Evolutionary conservation across 2,329 filamentous ascomycete genomes (phyloP).

Genomic region (Pseudogymnoascus sp.): DNA sequence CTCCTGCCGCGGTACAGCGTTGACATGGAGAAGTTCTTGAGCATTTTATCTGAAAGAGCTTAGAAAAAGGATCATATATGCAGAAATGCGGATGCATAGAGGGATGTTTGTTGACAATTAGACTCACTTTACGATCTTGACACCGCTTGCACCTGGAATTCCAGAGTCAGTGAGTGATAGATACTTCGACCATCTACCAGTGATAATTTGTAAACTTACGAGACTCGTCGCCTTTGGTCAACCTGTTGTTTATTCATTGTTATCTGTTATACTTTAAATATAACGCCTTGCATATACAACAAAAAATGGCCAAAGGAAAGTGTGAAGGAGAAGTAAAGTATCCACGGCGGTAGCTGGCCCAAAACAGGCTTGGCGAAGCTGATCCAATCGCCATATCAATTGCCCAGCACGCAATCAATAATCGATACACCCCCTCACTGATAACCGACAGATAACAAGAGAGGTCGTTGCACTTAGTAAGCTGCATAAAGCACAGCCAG

Average conservation of each 20-base stretch:
- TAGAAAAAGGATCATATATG: neutral
- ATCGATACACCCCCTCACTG: neutral
- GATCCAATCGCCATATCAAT: constrained; percentile 4
- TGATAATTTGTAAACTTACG: neutral
- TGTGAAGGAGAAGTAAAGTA: neutral
- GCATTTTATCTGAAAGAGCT: constrained; percentile 12
- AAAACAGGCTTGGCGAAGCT: neutral
- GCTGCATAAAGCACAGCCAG: neutral
- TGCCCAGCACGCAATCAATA: constrained; percentile 5
- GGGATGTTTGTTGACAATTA: neutral
- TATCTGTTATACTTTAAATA: neutral
- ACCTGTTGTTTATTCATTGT: constrained; percentile 2
- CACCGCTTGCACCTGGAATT: constrained; percentile 13
- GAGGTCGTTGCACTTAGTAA: neutral
- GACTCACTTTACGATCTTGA: constrained; percentile 13
- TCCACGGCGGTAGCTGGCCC: neutral
- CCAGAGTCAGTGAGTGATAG: neutral
- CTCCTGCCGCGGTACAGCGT: constrained; percentile 11
- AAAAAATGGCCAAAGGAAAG: neutral
- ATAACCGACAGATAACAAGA: constrained; percentile 4
- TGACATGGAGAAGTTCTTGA: constrained; percentile 13
- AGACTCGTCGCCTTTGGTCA: constrained; percentile 1
- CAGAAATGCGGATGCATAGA: neutral
- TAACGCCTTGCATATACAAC: neutral
- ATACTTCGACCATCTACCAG: neutral